Conservation (phyloP, 2,329 filamentous ascomycete species). For the Ophiostoma sp. region DNA sequence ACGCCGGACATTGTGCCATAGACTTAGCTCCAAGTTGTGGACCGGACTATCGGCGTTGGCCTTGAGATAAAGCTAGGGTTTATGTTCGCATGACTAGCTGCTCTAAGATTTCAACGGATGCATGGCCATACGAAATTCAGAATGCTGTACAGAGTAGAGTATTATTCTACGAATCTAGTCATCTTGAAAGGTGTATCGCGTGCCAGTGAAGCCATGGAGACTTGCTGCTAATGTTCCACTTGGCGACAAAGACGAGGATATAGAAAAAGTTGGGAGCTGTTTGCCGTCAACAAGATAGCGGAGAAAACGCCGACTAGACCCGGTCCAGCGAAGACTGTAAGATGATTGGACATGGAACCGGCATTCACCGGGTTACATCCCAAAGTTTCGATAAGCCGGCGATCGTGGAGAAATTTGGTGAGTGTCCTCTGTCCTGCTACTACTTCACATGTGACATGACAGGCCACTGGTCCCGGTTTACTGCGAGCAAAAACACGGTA, state of each 20-base stretch:
- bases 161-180: background rate
- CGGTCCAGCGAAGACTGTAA: background rate
- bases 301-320: background rate
- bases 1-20: background rate
- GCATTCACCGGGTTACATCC: background rate
- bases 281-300: background rate
- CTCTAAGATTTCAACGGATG: background rate
- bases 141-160: background rate
- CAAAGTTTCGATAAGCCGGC: background rate
- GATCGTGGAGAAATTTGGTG: background rate
- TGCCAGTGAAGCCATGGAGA: background rate
- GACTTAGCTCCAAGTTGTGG: background rate
- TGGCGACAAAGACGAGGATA: background rate
- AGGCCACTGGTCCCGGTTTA: background rate
- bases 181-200: background rate
- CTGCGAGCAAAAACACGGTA: background rate
- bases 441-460: background rate
- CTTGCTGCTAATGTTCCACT: background rate
- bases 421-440: too few species aligned
- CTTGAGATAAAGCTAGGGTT: too few species aligned
- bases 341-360: background rate
- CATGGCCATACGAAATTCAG: background rate
- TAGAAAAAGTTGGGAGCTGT: background rate
- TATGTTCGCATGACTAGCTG: background rate
- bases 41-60: background rate